Percentiles rank a stretch among this genome's conserved stretches.
Conservation (phyloP, 805 yeast species). For the Yarrowia sp. region DNA sequence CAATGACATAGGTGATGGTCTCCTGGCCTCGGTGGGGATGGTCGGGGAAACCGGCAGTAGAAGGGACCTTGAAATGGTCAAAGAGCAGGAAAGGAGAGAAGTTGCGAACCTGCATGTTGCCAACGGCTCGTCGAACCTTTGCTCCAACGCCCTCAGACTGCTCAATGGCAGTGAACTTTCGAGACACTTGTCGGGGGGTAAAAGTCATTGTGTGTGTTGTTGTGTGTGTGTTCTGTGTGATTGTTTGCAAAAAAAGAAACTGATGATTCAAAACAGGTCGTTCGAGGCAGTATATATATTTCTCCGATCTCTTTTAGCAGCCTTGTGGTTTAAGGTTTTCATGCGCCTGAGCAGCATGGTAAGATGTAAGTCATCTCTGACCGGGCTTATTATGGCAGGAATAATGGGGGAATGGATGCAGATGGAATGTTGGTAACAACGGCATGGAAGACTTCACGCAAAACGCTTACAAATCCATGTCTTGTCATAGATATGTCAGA, state of each 20-base stretch:
- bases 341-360: background rate
- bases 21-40: constrained; percentile 84
- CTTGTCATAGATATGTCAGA: background rate
- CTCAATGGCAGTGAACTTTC: constrained; percentile 56
- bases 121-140: constrained; percentile 74
- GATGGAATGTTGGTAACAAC: background rate
- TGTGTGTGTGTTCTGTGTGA: background rate
- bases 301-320: background rate
- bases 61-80: constrained; percentile 66
- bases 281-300: background rate
- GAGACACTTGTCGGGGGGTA: constrained; percentile 47
- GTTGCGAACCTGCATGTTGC: constrained; percentile 61
- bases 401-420: background rate
- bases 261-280: background rate
- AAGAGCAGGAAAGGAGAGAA: constrained; percentile 78
- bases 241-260: background rate
- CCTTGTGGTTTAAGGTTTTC: background rate
- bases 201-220: constrained; percentile 18
- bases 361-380: constrained; percentile 5
- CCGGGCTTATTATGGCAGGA: background rate
- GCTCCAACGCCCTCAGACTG: constrained; percentile 88
- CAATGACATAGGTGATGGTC: constrained; percentile 62
- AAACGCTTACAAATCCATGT: background rate
- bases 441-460: no score
- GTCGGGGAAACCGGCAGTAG: constrained; percentile 73